phyloP scores from a whole-genome alignment of 2,329 filamentous ascomycete genomes.

The Bipolaris gigantea region DNA sequence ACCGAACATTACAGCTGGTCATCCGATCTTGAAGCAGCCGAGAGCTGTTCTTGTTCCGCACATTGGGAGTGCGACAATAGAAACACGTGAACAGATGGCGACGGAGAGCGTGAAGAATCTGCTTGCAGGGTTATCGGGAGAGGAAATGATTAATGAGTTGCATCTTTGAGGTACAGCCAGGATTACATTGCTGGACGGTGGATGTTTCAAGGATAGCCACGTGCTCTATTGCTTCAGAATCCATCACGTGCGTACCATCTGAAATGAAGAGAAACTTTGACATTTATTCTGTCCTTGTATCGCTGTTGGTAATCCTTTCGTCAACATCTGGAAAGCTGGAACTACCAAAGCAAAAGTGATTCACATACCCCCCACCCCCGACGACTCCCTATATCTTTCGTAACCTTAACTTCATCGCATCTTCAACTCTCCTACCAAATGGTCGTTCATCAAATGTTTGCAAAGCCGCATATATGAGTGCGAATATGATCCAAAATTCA shows the following conservation, averaged over 20 bases:
- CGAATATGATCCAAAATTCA: conserved; percentile 13
- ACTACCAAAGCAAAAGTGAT: no score
- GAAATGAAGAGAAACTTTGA: background rate
- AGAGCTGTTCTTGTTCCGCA: conserved; percentile 60
- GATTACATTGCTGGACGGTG: background rate
- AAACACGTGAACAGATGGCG: conserved; percentile 63
- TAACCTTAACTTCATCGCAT: background rate
- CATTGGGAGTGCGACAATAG: conserved; percentile 60
- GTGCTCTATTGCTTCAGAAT: background rate
- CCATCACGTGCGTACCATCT: no score
- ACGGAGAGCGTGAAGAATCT: conserved; percentile 59
- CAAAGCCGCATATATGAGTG: conserved; percentile 10
- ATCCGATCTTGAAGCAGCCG: conserved; percentile 52
- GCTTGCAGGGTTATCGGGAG: conserved; percentile 31
- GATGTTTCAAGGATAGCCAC: no score
- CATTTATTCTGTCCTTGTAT: no score
- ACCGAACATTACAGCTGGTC: conserved; percentile 51
- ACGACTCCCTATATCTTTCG: no score
- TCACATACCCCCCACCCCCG: no score
- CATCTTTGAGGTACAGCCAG: conserved; percentile 16
- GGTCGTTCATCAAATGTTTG: conserved; percentile 1
- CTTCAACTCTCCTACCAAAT: conserved; percentile 1
- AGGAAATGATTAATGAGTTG: conserved; percentile 36
- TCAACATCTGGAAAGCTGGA: fast-evolving
- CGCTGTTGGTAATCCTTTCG: no score